Percentiles rank a stretch among this genome's conserved stretches.
Evolutionary conservation across 2,329 filamentous ascomycete genomes (phyloP).

Genomic region (Didymella exigua): DNA sequence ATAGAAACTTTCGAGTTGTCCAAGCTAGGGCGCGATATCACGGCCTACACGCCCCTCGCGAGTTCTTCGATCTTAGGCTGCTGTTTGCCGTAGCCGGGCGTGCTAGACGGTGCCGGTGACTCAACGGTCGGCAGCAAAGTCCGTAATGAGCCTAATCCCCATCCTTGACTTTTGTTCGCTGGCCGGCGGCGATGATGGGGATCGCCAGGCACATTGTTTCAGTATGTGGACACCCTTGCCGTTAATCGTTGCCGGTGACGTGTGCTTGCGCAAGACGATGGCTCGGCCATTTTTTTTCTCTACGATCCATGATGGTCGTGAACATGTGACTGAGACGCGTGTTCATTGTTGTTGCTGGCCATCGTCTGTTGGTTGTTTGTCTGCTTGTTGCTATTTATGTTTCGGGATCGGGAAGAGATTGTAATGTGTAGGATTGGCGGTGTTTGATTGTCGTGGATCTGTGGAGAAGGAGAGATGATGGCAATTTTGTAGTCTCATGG

Average conservation of each 20-base stretch:
- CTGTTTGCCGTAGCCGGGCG: neutral
- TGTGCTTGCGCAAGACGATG: conserved; percentile 11
- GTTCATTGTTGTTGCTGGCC: neutral
- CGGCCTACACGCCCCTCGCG: too few relatives aligned
- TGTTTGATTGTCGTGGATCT: conserved; percentile 1
- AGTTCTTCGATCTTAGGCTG: neutral
- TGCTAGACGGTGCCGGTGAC: neutral
- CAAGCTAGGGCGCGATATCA: too few relatives aligned
- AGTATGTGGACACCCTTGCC: neutral
- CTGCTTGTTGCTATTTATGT: neutral
- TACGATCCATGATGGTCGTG: neutral
- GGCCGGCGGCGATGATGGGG: neutral
- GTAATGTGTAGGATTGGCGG: neutral
- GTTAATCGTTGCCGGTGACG: neutral
- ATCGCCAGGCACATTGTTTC: conserved; percentile 13
- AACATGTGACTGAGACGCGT: neutral
- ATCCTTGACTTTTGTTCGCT: neutral
- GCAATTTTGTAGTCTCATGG: neutral
- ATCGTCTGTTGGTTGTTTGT: neutral
- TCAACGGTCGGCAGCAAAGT: neutral
- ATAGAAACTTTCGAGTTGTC: neutral
- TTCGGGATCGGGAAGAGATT: neutral
- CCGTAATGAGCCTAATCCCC: neutral
- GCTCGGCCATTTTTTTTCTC: neutral
- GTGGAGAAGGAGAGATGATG: conserved; percentile 2